These are phyloP conservation scores for Lepidium didymum DNA, from an alignment of 345 rosid species.

Conservation along the genomic window DNA sequence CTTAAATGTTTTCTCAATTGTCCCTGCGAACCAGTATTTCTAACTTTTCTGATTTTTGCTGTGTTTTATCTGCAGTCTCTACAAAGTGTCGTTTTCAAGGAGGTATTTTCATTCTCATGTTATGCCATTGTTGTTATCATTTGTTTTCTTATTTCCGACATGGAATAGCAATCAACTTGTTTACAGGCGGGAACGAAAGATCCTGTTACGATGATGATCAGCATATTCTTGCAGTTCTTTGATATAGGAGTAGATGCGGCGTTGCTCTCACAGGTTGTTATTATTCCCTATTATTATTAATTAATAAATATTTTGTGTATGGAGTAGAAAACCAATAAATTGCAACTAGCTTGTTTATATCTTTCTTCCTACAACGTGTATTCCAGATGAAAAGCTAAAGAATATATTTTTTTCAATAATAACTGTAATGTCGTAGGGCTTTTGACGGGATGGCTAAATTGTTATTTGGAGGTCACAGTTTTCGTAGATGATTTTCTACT, in stretches of 20 bases:
- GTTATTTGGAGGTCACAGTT: background rate
- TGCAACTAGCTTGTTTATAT: background rate
- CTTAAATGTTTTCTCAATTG: background rate
- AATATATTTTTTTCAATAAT: background rate
- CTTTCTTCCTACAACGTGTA: background rate
- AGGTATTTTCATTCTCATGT: slow-evolving; percentile 42
- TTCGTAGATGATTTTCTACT: background rate
- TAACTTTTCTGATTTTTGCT: slow-evolving; percentile 16
- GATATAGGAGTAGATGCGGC: slow-evolving; percentile 93
- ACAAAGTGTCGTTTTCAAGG: slow-evolving; percentile 97
- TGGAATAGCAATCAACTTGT: slow-evolving; percentile 23
- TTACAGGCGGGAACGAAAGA: slow-evolving; percentile 92
- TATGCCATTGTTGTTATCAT: background rate
- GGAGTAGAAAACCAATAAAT: background rate
- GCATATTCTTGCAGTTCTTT: slow-evolving; percentile 88
- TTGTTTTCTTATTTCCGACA: background rate
- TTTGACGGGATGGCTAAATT: background rate
- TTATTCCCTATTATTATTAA: too few species aligned
- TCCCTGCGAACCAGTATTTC: background rate
- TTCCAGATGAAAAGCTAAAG: background rate
- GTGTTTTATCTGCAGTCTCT: slow-evolving; percentile 67
- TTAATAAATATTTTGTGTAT: background rate
- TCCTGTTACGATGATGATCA: slow-evolving; percentile 90
- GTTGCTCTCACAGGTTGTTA: slow-evolving; percentile 73
- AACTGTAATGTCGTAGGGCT: background rate